phyloP scores from a whole-genome alignment of 1,284 basidiomycete genomes.

The Microbotryomycetes sp. region DNA sequence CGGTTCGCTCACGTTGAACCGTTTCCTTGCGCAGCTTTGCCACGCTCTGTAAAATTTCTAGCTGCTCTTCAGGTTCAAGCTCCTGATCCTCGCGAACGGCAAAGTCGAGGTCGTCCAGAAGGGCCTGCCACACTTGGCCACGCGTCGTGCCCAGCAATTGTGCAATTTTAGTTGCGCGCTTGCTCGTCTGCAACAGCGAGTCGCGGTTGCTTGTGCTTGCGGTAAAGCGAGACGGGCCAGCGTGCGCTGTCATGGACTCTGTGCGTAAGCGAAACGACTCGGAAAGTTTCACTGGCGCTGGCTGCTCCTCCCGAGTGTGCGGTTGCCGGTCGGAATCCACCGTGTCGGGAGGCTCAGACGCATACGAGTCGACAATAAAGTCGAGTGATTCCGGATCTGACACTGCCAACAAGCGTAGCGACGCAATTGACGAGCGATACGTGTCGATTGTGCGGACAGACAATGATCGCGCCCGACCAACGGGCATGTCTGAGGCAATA shows the following conservation, averaged over 20 bases:
- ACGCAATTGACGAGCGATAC: constrained; percentile 16
- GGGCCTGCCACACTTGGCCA: constrained; percentile 16
- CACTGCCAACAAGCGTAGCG: constrained; percentile 9
- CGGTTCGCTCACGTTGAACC: no score
- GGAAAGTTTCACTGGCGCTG: not conserved
- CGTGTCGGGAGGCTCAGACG: not conserved
- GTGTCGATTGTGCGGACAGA: constrained; percentile 5
- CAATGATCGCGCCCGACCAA: not conserved
- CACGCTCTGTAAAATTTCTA: constrained; percentile 9
- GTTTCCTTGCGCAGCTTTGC: no score
- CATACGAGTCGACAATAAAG: constrained; percentile 11
- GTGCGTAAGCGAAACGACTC: not conserved
- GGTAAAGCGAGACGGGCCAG: not conserved
- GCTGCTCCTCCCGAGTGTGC: not conserved
- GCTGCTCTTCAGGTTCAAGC: constrained; percentile 20
- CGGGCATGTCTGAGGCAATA: not conserved
- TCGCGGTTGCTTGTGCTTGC: not conserved
- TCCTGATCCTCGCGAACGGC: constrained; percentile 14
- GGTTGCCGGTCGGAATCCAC: not conserved
- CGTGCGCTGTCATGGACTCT: not conserved
- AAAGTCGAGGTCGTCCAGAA: constrained; percentile 17
- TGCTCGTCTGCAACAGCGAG: constrained; percentile 17
- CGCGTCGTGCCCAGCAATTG: not conserved
- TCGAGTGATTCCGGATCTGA: constrained; percentile 15
- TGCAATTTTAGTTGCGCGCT: constrained; percentile 1